Conservation (phyloP, 2,329 filamentous ascomycete genomes). For the Neurospora sp. region DNA sequence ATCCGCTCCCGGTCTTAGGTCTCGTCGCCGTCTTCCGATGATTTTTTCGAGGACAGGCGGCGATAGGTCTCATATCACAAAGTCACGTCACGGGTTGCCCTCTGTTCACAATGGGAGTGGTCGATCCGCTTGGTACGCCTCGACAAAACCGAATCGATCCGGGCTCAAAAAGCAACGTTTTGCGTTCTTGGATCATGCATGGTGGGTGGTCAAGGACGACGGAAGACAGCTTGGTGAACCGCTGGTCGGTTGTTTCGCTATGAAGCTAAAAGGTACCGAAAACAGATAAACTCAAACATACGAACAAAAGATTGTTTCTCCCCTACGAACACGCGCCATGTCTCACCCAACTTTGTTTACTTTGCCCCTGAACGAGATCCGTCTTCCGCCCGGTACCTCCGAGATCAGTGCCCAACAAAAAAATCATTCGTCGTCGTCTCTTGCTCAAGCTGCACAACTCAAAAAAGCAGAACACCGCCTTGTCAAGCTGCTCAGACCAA, state of each 20-base stretch:
- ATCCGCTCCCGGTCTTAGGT: not conserved
- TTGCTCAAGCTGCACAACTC: not conserved
- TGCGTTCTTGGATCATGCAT: not conserved
- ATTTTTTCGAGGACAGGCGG: not conserved
- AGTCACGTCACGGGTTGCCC: too few relatives aligned
- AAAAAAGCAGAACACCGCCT: not conserved
- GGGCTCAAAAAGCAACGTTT: not conserved
- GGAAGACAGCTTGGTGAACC: not conserved
- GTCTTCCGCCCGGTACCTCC: not conserved
- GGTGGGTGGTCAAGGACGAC: too few relatives aligned
- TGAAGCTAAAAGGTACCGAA: not conserved
- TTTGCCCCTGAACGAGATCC: not conserved
- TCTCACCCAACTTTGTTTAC: not conserved
- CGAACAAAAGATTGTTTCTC: not conserved
- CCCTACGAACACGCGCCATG: not conserved
- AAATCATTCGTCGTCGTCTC: not conserved
- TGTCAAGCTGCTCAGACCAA: not conserved
- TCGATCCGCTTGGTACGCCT: not conserved
- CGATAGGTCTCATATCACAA: not conserved
- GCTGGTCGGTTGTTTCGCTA: not conserved
- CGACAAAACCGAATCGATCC: not conserved
- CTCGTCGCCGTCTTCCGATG: not conserved
- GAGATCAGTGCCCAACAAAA: not conserved
- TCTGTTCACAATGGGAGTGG: not conserved
- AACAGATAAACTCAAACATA: not conserved